Base-by-base conservation (phyloP, 352 stramenopile species). In the Lagenidium giganteum region DNA sequence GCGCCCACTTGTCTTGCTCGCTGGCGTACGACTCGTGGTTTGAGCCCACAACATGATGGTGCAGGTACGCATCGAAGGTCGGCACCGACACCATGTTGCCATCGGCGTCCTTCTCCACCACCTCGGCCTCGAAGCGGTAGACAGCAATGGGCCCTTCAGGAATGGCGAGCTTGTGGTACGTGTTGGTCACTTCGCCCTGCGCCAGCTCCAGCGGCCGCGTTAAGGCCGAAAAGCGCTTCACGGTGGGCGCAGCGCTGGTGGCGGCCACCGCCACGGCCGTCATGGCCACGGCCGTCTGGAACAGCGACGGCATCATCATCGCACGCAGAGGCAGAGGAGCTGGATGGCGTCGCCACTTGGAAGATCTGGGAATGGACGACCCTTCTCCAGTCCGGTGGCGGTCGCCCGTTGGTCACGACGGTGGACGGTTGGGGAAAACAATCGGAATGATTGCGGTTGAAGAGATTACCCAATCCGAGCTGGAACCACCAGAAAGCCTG, bases 31-130 rank as follows among this genome's bases (percentile, higher is more conserved):
- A 56, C 37, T 83, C 62, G 57, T 87, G 75, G 29, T 74, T 75
- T 8, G 73, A 87, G 17, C 73, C 73, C 23, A 87, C 76, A 6
- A 92, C 79, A 59, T 92, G 77, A 59, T 92, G 79, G 55, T 92
- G 79, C 41, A 92, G 50, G 48, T 92, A 92, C 16, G 79, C 79
- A 35, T 92, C 79, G 49, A 65, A 92, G 8, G 57, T 77, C 8
- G 71, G 56, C 27, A 83, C 70, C 8, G 73, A 53, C n/a, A 83
- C 47, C 3, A 83, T 42, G 16, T 77, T 62, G 14, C 68, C 71
- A 5, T 63, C 62, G n/a, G 65, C 60, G 37, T 66, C 64, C 41
- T 81, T 74, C 66, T 78, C 66, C 27, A 92, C 79, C 5, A 92
- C 69, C 22, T 89, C 79, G 6, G 74, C 79, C 36, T 79, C 63